Base-by-base conservation (phyloP, 2,329 filamentous ascomycete species). In the Emergomyces africanus region DNA sequence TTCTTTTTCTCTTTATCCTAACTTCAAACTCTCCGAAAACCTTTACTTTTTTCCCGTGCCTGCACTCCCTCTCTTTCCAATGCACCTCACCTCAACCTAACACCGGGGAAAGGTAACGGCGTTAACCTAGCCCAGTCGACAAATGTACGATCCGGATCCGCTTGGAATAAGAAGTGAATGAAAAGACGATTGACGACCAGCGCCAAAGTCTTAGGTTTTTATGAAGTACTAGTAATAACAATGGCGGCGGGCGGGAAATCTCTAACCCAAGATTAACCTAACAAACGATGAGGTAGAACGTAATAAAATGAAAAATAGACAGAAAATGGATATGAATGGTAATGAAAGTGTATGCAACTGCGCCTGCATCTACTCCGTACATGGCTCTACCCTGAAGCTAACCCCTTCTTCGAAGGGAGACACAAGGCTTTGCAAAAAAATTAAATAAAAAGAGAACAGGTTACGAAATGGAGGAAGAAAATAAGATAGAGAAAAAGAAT, bases 171-270 rank as follows among this genome's bases (percentile, higher is more conserved):
- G 50, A 54, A 39, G 28, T n/a, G 15, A 35, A 39, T n/a, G 25
- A 10, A 37, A 57, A 28, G 55, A 37, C 30, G 10, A 48, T 57
- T 48, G 55, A 57, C 42, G 55, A 25, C 55, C 55, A 57, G 55
- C 55, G 55, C 30, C 55, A 57, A 49, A 15, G 55, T 37, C 44
- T 39, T 42, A 30, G 5, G 15, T 1, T 20, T 23, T 53, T 37
- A 20, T 23, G 30, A 37, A 53, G 50, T 14, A 23, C 10, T 23
- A 33, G 23, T 15, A 42, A 30, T 37, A 20, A 12, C 25, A 8
- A 18, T 8, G 15, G 25, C 18, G 14, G 23, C 2, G 15, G 35
- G 6, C 3, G 15, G 23, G 20, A 14, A 9, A 23, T 15, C 9
- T 2, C 35, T 25, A 33, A 44, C 4, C 12, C 5, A 42, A 37